Conservation (phyloP, 192 early-diverging fungal species). For the Mortierella hygrophila region DNA sequence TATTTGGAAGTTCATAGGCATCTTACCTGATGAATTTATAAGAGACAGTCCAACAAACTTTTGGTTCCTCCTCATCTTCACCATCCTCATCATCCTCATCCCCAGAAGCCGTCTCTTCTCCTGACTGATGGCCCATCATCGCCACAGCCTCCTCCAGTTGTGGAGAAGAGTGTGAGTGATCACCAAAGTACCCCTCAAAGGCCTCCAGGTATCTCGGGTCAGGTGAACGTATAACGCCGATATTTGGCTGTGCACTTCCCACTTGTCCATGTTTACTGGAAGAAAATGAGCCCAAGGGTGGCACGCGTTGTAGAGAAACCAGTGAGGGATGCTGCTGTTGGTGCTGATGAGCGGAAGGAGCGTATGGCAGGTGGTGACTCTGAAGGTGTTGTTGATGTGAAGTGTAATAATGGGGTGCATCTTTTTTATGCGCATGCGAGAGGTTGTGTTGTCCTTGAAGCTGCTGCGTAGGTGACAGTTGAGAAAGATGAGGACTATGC, state of each 20-base stretch:
- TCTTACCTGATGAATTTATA: background rate
- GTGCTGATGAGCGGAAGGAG: background rate
- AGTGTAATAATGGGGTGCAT: background rate
- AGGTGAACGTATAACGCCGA: background rate
- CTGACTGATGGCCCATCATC: background rate
- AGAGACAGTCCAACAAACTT: background rate
- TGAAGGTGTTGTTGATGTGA: background rate
- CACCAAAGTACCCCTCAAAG: constrained; percentile 21
- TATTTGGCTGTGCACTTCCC: background rate
- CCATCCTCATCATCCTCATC: constrained; percentile 5
- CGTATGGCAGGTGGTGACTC: background rate
- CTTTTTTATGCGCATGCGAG: background rate
- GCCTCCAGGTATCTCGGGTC: constrained; percentile 27
- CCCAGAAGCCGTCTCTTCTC: constrained; percentile 11
- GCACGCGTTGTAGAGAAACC: background rate
- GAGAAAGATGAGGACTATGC: background rate
- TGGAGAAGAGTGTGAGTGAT: background rate
- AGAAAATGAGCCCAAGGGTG: background rate
- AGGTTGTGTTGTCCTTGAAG: constrained; percentile 7
- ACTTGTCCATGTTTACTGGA: background rate
- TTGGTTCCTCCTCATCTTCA: background rate
- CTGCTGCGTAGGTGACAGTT: background rate
- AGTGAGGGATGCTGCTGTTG: background rate
- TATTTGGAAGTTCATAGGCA: background rate
- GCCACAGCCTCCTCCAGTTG: background rate